Evolutionary conservation across 352 stramenopile genomes (phyloP), one percentile per base, ranked within the genome.

Genomic region (Peronosclerospora sorghi): DNA sequence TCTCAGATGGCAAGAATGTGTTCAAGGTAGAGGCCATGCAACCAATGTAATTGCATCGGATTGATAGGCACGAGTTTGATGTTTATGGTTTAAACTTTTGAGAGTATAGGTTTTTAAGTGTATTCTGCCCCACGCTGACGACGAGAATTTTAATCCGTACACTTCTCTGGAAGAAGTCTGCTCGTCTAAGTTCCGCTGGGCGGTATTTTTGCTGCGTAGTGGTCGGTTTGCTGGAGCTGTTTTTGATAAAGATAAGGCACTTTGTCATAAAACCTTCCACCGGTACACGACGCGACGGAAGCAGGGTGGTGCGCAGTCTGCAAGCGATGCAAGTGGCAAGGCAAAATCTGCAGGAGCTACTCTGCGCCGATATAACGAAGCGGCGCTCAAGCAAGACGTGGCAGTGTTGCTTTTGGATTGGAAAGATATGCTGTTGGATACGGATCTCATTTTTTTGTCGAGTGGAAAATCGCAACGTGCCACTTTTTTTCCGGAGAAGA

Each of bases 231-330:
- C 86, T 4, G 85, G 77, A 4, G 89, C 78, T 13, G 68, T 96
- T 5, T 97, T 95, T 58, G 63, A 89, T 27, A 71, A 77, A 52
- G 82, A 89, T 27, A 88, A 84, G 54, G 93, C 87, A 27, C 20
- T 97, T 13, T 77, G 75, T 30, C 92, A 98, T 59, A 94, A 92
- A 58, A 91, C 88, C 30, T 96, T 90, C 35, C 76, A 92, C 45
- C 68, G 86, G 13, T 98, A 98, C 65, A 98, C 92, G 6, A 83
- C 91, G 5, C 77, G 92, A 26, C 80, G 90, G 41, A 96, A 96
- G 41, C 92, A 98, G 55, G 92, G 92, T 17, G 93, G 92, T 5
- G 83, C 75, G 9, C 92, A 98, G 66, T 94, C 85, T 0, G 65
- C 73, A 4, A 80, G 91, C 35, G 92, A 97, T 45, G 62, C 56